Evolutionary conservation across 2,329 filamentous ascomycete species (phyloP).

Genomic region (Aspergillus felis): DNA sequence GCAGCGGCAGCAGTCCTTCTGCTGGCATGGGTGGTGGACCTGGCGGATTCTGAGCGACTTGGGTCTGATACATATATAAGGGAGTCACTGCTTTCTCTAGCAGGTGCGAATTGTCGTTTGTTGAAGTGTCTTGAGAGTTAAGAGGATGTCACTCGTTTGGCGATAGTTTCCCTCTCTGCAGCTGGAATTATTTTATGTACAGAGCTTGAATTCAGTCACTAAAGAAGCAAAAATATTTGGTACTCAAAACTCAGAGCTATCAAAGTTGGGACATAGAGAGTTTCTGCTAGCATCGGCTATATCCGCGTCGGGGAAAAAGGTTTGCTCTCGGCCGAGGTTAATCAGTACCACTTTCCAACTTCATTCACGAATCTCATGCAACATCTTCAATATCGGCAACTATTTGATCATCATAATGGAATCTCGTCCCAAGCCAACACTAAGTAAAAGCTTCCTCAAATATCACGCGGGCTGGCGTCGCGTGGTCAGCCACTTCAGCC

Average conservation of each 20-base stretch:
- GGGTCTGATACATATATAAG: not conserved
- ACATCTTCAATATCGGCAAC: not conserved
- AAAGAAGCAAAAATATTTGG: not conserved
- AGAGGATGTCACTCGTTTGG: not conserved
- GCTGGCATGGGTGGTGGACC: not conserved
- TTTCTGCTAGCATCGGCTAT: not conserved
- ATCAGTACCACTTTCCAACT: not conserved
- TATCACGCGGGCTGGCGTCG: conserved; percentile 29
- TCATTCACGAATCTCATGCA: not conserved
- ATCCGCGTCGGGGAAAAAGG: not conserved
- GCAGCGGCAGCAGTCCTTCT: not conserved
- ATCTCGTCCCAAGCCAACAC: not conserved
- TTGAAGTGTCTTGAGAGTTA: not conserved
- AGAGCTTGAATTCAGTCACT: not conserved
- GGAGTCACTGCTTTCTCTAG: not conserved
- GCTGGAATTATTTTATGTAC: not conserved
- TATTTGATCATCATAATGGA: not conserved
- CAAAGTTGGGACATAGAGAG: not conserved
- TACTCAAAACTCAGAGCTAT: not conserved
- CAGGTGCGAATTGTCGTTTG: not conserved
- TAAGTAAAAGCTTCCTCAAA: conserved; percentile 7
- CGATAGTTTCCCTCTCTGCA: not conserved
- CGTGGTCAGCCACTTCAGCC: conserved; percentile 52
- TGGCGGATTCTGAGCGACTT: not conserved
- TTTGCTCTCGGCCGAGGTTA: conserved; percentile 4